Percentiles rank a stretch among this genome's conserved stretches.
These are phyloP conservation scores for Carex sylvatica DNA, from an alignment of 202 grass and related monocot genomes.

Conservation along the genomic window DNA sequence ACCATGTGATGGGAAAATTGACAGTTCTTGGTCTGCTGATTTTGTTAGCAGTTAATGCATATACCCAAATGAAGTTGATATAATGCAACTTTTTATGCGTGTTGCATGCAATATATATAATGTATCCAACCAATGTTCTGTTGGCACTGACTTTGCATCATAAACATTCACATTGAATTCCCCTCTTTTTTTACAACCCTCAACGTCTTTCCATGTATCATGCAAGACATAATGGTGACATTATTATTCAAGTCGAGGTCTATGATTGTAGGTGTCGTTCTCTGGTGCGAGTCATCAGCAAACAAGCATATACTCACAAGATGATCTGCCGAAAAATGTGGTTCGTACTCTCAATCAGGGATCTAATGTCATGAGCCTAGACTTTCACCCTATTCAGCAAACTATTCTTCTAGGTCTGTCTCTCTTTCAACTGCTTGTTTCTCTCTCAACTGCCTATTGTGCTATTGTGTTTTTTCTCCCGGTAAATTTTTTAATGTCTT, in stretches of 20 bases:
- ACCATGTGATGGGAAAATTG: neutral
- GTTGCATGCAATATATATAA: neutral
- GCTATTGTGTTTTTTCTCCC: constrained; percentile 20
- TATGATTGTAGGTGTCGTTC: constrained; percentile 60
- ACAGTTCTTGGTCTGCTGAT: neutral
- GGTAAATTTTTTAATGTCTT: neutral
- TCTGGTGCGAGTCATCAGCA: constrained; percentile 78
- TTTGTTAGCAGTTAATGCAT: neutral
- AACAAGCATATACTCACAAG: constrained; percentile 68
- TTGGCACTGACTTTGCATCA: neutral
- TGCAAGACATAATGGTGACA: neutral
- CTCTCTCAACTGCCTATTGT: constrained; percentile 18
- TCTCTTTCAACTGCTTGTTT: constrained; percentile 3
- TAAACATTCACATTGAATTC: neutral
- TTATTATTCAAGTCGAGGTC: constrained; percentile 1
- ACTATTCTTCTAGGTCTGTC: constrained; percentile 79
- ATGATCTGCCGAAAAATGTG: constrained; percentile 82
- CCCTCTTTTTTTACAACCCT: neutral
- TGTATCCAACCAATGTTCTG: neutral
- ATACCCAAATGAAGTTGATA: neutral
- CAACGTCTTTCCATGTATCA: neutral
- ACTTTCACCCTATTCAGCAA: constrained; percentile 90
- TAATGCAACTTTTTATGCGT: neutral
- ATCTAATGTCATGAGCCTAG: constrained; percentile 92
- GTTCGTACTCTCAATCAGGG: constrained; percentile 84